Conservation (phyloP, 495 filamentous ascomycete genomes). For the Podospora pseudocomata region DNA sequence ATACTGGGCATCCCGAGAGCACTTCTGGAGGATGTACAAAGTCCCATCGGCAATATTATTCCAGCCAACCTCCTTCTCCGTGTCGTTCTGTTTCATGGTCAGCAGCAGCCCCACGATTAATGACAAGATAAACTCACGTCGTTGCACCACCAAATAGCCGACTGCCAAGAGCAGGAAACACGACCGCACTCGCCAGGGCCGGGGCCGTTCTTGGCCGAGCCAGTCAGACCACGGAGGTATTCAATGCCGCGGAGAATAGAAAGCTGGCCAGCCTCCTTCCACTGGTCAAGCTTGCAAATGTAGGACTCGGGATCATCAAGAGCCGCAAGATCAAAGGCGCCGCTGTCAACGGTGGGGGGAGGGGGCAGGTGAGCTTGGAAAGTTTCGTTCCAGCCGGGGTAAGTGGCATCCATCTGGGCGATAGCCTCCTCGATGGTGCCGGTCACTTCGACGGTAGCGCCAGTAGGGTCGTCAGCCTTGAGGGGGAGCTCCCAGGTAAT, state of each 20-base stretch:
- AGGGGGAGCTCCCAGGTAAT: not conserved
- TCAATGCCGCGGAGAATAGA: slow-evolving; percentile 22
- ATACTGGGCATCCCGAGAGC: not conserved
- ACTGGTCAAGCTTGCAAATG: not conserved
- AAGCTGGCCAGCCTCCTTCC: not conserved
- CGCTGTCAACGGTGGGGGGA: no score
- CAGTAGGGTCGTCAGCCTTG: not conserved
- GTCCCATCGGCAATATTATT: not conserved
- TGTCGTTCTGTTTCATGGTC: not conserved
- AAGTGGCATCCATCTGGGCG: not conserved
- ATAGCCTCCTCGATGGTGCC: not conserved
- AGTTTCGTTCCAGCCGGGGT: not conserved
- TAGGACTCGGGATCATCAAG: not conserved
- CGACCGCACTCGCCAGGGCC: slow-evolving; percentile 28
- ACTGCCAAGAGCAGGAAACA: slow-evolving; percentile 26
- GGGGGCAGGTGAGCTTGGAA: not conserved
- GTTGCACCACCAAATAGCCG: slow-evolving; percentile 34
- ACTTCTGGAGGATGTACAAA: not conserved
- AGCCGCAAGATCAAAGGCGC: not conserved
- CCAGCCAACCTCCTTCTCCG: not conserved
- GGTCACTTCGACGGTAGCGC: not conserved
- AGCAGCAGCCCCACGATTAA: not conserved
- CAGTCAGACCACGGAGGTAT: slow-evolving; percentile 21
- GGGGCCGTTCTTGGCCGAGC: slow-evolving; percentile 11
- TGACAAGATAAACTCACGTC: slow-evolving; percentile 18